Evolutionary conservation across 176 grass and related monocot genomes (phyloP), one percentile per base, ranked within the genome.

Genomic region (Bolboschoenus planiculmis): DNA sequence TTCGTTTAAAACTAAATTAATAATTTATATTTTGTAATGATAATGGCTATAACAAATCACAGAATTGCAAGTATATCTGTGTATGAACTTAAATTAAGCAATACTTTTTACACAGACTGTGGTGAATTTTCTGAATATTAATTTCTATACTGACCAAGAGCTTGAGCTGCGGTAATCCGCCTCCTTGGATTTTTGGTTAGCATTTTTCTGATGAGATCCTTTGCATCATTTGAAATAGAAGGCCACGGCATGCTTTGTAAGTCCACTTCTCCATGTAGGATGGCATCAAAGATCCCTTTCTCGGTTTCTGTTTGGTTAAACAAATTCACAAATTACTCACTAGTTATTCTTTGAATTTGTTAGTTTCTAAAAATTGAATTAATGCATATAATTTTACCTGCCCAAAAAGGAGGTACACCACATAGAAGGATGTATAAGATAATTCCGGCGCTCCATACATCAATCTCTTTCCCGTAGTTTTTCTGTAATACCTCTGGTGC

Each of bases 341-440:
- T 43, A 20, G 35, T n/a, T 83, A 60, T 81, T 74, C 42, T 61
- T 21, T 84, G 1, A 8, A 58, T 75, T 84, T 16, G 47, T 33
- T 9, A 73, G 56, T 26, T 85, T 76, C 30, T 66, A 48, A 35
- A n/a, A 84, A 83, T 54, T 21, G 80, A 72, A 72, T 2, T 53
- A 39, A 51, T 39, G 0, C 14, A 48, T 13, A 81, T 46, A 9
- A 59, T 43, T 58, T 64, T 86, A 92, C 94, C 94, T 78, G 60
- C 94, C 86, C 83, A 94, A 84, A 92, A 97, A 83, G 94, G 91
- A 1, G 91, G 88, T 1, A 71, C 53, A 10, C 91, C 91, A 9
- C 81, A 89, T 83, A 97, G 58, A 47, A 97, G 91, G 83, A 94
- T 94, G 43, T 94, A 97, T 53, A 97, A 56, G 55, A 97, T 97